phyloP scores from a whole-genome alignment of 345 rosid genomes.

The Pugionium dolabratum region DNA sequence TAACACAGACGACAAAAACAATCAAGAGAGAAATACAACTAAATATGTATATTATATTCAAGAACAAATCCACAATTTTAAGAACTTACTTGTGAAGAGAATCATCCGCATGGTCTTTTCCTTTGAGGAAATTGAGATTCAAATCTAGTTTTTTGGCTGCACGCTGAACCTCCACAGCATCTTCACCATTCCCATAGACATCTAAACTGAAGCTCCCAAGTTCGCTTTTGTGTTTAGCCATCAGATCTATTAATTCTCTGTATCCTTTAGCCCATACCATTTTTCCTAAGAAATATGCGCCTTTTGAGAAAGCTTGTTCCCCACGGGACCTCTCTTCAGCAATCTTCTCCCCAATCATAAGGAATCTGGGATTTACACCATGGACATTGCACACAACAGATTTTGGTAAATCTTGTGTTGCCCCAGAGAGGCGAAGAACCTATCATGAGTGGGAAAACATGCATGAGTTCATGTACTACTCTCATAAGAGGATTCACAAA shows the following conservation, averaged over 20 bases:
- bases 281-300: constrained; percentile 95
- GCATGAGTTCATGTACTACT: constrained; percentile 12
- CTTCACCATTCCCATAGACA: constrained; percentile 96
- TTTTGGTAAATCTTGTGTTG: constrained; percentile 91
- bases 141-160: constrained; percentile 67
- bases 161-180: constrained; percentile 77
- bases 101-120: constrained; percentile 93
- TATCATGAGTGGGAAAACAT: constrained; percentile 27
- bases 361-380: constrained; percentile 93
- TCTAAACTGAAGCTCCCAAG: constrained; percentile 85
- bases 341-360: constrained; percentile 83
- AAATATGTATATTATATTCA: not conserved
- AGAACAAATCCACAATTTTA: not conserved
- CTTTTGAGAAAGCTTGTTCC: constrained; percentile 91
- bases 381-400: constrained; percentile 94
- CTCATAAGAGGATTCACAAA: not conserved
- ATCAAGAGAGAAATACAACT: constrained; percentile 3
- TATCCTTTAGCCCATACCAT: constrained; percentile 99
- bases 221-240: constrained; percentile 74
- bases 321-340: constrained; percentile 84
- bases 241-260: constrained; percentile 83
- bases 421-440: constrained; percentile 98
- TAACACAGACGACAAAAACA: not conserved
- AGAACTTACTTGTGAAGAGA: constrained; percentile 84
- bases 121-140: constrained; percentile 82